These are phyloP conservation scores for Phialophora macrospora DNA, from an alignment of 2,329 filamentous ascomycete species.

Conservation along the genomic window DNA sequence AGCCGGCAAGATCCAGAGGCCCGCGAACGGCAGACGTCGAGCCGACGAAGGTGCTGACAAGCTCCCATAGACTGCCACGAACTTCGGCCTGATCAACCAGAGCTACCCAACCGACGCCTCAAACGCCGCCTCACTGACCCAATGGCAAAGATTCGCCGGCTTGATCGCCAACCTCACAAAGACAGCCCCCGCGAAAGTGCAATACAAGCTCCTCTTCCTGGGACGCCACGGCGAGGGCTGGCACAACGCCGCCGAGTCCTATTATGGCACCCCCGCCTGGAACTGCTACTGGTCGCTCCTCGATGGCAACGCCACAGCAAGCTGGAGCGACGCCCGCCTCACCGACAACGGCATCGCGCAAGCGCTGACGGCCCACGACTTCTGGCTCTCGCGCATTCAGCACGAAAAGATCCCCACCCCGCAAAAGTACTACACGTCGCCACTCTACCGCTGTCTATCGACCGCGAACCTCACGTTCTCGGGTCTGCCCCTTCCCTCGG, in stretches of 20 bases:
- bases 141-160: constrained; percentile 61
- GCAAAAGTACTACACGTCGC: constrained; percentile 62
- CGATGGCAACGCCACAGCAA: constrained; percentile 60
- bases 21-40: not conserved
- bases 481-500: constrained; percentile 52
- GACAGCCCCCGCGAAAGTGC: constrained; percentile 45
- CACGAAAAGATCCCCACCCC: constrained; percentile 58
- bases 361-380: constrained; percentile 53
- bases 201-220: constrained; percentile 63
- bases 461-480: constrained; percentile 62
- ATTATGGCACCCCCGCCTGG: constrained; percentile 64
- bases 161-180: constrained; percentile 55
- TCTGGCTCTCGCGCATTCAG: constrained; percentile 57
- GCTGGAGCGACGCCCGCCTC: constrained; percentile 64
- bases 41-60: not conserved
- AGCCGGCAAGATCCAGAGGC: not conserved
- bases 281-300: constrained; percentile 66
- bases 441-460: constrained; percentile 62
- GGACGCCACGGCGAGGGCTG: constrained; percentile 66
- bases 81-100: constrained; percentile 57
- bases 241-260: constrained; percentile 65
- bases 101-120: constrained; percentile 50
- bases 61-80: constrained; percentile 45
- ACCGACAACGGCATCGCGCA: constrained; percentile 59
- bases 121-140: constrained; percentile 49